Evolutionary conservation across 106 monocot species (phyloP).

Genomic region (Gastrodia elata): DNA sequence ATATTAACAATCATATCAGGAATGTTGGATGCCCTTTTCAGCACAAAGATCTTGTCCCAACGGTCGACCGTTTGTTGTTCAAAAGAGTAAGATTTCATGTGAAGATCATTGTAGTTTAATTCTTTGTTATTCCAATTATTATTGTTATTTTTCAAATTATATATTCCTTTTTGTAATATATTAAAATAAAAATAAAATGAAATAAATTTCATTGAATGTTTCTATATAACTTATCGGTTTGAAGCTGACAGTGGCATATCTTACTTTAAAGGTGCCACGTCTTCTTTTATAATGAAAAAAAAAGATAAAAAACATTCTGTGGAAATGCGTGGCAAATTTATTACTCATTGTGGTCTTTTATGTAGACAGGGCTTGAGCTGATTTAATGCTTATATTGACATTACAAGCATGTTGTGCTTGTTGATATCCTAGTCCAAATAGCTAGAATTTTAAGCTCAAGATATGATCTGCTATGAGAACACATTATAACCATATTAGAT

Average conservation of each 20-base stretch:
- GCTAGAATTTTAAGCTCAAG: not conserved
- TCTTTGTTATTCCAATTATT: not conserved
- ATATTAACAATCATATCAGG: not conserved
- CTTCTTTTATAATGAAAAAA: not conserved
- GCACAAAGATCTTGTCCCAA: not conserved
- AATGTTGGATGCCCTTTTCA: not conserved
- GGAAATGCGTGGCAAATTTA: not conserved
- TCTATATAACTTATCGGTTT: not conserved
- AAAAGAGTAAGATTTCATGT: not conserved
- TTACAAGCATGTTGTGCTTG: not conserved
- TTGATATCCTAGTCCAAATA: not conserved
- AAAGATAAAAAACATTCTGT: not conserved
- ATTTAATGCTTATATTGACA: not conserved
- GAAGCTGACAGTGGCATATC: not conserved
- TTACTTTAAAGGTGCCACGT: not conserved
- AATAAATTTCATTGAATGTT: not conserved
- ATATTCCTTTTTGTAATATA: not conserved
- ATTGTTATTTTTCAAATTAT: not conserved
- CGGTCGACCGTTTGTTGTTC: no score
- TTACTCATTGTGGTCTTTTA: not conserved
- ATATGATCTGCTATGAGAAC: not conserved
- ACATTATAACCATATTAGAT: not conserved
- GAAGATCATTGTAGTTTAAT: not conserved
- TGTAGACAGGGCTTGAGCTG: not conserved
- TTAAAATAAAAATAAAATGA: not conserved